Conservation (phyloP, 805 yeast genomes). For the Kockiozyma suomiensis region DNA sequence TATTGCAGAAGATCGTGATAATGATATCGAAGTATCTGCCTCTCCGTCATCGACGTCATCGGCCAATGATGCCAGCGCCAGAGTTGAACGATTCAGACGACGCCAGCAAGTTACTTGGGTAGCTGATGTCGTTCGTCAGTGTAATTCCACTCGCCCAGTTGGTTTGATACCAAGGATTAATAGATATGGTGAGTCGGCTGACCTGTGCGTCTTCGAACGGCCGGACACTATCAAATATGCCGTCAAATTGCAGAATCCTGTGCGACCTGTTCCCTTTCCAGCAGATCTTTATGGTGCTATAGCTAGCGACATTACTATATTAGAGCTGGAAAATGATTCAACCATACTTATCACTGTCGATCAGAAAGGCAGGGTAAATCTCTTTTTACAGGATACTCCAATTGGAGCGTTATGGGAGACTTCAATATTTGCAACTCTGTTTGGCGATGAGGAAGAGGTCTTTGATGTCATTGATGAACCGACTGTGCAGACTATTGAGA, state of each 20-base stretch:
- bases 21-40: neutral
- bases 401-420: slow-evolving; percentile 23
- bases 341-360: slow-evolving; percentile 34
- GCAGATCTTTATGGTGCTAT: slow-evolving; percentile 52
- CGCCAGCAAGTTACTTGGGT: slow-evolving; percentile 45
- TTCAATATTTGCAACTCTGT: slow-evolving; percentile 4
- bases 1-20: slow-evolving; percentile 37
- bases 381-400: slow-evolving; percentile 35
- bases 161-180: slow-evolving; percentile 17
- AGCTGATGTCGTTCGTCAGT: slow-evolving; percentile 42
- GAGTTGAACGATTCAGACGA: slow-evolving; percentile 21
- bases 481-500: slow-evolving; percentile 13
- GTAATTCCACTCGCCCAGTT: slow-evolving; percentile 14
- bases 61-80: neutral
- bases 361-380: slow-evolving; percentile 34
- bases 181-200: slow-evolving; percentile 36
- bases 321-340: slow-evolving; percentile 34
- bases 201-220: slow-evolving; percentile 36
- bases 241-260: slow-evolving; percentile 55
- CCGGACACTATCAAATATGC: slow-evolving; percentile 24
- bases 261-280: slow-evolving; percentile 58
- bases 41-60: neutral
- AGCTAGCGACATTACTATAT: slow-evolving; percentile 39
- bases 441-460: slow-evolving; percentile 2
- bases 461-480: neutral